Evolutionary conservation across 345 rosid species (phyloP), one percentile per base, ranked within the genome.

Genomic region (Linum trigynum): DNA sequence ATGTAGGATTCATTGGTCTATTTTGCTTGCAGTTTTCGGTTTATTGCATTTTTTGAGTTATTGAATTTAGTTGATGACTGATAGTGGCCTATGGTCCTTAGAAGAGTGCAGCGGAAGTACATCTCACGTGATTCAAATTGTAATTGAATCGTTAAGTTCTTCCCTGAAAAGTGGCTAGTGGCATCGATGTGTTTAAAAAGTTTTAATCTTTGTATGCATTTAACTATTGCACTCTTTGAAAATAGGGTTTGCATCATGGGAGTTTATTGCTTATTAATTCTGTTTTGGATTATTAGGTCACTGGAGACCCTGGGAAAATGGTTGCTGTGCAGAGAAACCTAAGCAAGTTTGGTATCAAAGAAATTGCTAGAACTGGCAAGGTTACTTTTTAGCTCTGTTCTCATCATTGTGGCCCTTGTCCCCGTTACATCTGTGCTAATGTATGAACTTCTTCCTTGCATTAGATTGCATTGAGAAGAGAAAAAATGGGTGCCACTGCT

Each of bases 271-370:
- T 12, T 17, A 63, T 38, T 39, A 3, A n/a, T 35, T 64, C 10
- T 63, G 5, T 66, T 51, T 35, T 55, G 56, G 38, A n/a, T 43
- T 48, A 23, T 51, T 61, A 94, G 99, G 92, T 90, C 61, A 94
- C 97, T 63, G 99, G 99, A 71, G 99, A 90, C 78, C 99, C 97
- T 45, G 99, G 99, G 61, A 94, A 94, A 77, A 85, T 94, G 83
- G 88, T 67, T 71, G 99, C 95, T 65, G 95, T 90, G 36, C 88
- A 80, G 74, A 83, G 95, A 78, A 94, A 86, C 76, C 69, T 94
- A 72, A 80, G 79, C 75, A 94, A 94, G 72, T 90, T 94, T 81
- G 92, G 96, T 58, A 84, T 94, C 79, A 88, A 69, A 75, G 97
- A 94, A 84, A 83, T 94, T 76, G 95, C 83, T 11, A 80, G 97